These are phyloP conservation scores for Fomitopsis betulina DNA, from an alignment of 1,284 basidiomycete species.

Conservation along the genomic window DNA sequence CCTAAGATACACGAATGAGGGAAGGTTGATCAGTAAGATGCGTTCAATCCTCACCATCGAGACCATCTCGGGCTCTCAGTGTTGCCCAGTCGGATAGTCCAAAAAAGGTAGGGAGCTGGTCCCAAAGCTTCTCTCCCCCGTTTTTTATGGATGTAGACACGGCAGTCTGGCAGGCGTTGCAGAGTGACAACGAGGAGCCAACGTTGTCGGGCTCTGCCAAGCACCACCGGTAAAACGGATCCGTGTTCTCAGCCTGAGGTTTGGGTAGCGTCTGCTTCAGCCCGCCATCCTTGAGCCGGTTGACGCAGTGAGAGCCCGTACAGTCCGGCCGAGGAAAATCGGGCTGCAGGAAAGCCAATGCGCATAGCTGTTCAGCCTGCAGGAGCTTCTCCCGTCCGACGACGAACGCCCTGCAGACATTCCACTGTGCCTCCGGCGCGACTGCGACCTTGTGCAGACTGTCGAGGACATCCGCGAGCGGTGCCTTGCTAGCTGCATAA, in stretches of 20 bases:
- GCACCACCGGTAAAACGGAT: conserved; percentile 9
- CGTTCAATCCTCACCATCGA: not conserved
- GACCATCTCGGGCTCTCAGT: conserved; percentile 2
- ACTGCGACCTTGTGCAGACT: conserved; percentile 7
- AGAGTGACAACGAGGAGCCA: not conserved
- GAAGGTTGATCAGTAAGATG: not conserved
- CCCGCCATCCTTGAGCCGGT: not conserved
- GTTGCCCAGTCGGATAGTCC: conserved; percentile 8
- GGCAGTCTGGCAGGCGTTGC: not conserved
- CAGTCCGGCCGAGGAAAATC: conserved; percentile 9
- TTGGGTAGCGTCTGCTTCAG: not conserved
- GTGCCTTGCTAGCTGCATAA: conserved; percentile 9
- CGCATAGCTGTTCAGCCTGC: conserved; percentile 4
- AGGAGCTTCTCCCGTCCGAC: conserved; percentile 12
- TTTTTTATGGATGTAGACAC: conserved; percentile 1
- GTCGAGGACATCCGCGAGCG: conserved; percentile 7
- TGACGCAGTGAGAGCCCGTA: not conserved
- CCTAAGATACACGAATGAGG: too few species aligned
- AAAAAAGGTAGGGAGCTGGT: conserved; percentile 5
- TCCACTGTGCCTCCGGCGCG: conserved; percentile 2
- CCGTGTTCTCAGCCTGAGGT: not conserved
- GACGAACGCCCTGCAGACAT: conserved; percentile 8
- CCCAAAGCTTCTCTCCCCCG: conserved; percentile 2
- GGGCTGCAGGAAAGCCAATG: conserved; percentile 11
- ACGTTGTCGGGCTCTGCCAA: not conserved